These are phyloP conservation scores for Pseudogymnoascus sp. DNA, from an alignment of 2,329 filamentous ascomycete species.

Conservation along the genomic window DNA sequence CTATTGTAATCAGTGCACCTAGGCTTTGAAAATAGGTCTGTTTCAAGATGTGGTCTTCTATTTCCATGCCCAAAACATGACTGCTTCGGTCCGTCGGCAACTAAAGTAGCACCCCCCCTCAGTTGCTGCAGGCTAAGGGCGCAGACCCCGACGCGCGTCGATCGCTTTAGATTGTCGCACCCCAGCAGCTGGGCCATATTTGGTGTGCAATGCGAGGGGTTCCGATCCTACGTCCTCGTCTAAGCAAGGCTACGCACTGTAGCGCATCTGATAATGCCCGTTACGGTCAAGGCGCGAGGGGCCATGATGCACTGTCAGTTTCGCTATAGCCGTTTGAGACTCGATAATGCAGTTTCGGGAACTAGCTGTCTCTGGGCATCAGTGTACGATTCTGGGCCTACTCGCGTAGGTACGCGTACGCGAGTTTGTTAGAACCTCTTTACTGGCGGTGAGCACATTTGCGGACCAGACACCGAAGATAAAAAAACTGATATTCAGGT, in stretches of 20 bases:
- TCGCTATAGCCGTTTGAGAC: background rate
- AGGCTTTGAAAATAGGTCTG: background rate
- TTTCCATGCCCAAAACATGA: background rate
- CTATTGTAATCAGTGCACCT: background rate
- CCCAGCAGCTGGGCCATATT: background rate
- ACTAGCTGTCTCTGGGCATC: background rate
- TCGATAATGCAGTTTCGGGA: background rate
- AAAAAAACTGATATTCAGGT: background rate
- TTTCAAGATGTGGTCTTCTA: background rate
- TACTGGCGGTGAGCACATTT: background rate
- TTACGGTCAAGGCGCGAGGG: background rate
- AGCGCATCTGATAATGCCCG: background rate
- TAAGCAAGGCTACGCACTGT: background rate
- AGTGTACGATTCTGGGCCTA: background rate
- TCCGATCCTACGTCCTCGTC: background rate
- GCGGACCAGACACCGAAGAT: slow-evolving; percentile 1
- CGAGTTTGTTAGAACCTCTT: background rate
- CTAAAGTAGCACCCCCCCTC: background rate
- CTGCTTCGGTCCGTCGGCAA: slow-evolving; percentile 2
- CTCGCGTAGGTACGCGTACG: background rate
- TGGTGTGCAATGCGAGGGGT: background rate
- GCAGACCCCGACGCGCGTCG: background rate
- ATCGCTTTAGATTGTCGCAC: slow-evolving; percentile 2
- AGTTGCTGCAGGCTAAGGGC: background rate
- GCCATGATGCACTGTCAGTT: background rate